phyloP scores from a whole-genome alignment of 2,329 filamentous ascomycete species.

The Tympanopsis confertula region DNA sequence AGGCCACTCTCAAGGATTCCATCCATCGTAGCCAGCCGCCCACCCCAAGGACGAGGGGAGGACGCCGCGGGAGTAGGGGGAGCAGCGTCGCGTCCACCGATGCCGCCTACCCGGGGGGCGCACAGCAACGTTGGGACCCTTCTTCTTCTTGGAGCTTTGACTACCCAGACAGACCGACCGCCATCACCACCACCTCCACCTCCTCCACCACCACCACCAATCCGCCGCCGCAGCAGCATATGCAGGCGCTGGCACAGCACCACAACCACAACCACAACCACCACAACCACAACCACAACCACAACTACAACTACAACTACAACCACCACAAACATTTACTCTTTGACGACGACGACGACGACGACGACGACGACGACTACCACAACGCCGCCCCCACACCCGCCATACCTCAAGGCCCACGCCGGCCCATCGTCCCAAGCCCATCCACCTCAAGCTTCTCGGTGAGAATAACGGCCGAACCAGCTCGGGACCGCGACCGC shows the following conservation, averaged over 20 bases:
- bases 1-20: slow-evolving; percentile 43
- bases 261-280: slow-evolving; percentile 7
- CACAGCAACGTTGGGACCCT: slow-evolving; percentile 47
- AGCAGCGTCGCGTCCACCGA: slow-evolving; percentile 61
- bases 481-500: slow-evolving; percentile 13
- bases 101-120: slow-evolving; percentile 45
- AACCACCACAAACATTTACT: slow-evolving; percentile 5
- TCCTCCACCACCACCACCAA: slow-evolving; percentile 7
- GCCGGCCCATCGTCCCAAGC: slow-evolving; percentile 28
- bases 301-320: slow-evolving; percentile 6
- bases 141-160: slow-evolving; percentile 56
- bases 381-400: slow-evolving; percentile 70
- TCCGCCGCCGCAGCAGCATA: slow-evolving; percentile 4
- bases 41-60: slow-evolving; percentile 31
- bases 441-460: slow-evolving; percentile 7
- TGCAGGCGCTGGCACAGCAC: slow-evolving; percentile 8
- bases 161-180: slow-evolving; percentile 35
- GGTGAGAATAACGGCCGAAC: slow-evolving; percentile 6
- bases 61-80: slow-evolving; percentile 59
- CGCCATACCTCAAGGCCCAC: slow-evolving; percentile 69
- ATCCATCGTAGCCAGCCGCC: slow-evolving; percentile 22
- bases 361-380: slow-evolving; percentile 36
- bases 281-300: slow-evolving; percentile 3
- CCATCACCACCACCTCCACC: slow-evolving; percentile 5
- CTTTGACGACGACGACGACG: slow-evolving; percentile 14